These are phyloP conservation scores for Mortierella sp. DNA, from an alignment of 371 early-diverging fungal genomes.

Conservation along the genomic window DNA sequence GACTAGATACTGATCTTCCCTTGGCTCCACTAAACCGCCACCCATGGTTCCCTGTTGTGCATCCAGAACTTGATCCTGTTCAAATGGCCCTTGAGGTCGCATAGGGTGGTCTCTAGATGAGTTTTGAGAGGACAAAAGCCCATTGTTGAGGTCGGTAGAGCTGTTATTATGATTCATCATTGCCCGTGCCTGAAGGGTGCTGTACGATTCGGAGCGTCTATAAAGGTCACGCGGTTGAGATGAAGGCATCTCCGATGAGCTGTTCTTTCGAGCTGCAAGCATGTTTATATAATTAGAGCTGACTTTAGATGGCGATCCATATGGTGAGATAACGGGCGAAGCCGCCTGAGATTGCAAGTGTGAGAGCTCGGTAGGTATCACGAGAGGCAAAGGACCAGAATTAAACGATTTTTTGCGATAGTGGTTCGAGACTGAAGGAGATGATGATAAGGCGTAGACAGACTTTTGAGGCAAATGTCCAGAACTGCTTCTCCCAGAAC, in stretches of 20 bases:
- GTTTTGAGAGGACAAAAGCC: slow-evolving; percentile 4
- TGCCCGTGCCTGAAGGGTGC: slow-evolving; percentile 37
- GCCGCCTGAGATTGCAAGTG: slow-evolving; percentile 16
- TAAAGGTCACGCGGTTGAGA: slow-evolving; percentile 31
- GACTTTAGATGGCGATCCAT: slow-evolving; percentile 44
- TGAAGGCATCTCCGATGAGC: slow-evolving; percentile 15
- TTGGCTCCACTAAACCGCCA: not conserved
- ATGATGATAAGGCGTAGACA: slow-evolving; percentile 11
- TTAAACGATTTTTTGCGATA: slow-evolving; percentile 43
- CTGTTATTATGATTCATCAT: slow-evolving; percentile 30
- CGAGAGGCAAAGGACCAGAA: slow-evolving; percentile 33
- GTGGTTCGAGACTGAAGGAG: slow-evolving; percentile 20
- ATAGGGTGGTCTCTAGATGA: slow-evolving; percentile 28
- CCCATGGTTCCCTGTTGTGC: not conserved
- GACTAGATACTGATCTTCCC: slow-evolving; percentile 15
- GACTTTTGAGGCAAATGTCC: slow-evolving; percentile 22
- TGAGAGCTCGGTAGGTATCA: slow-evolving; percentile 25
- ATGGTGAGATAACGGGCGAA: slow-evolving; percentile 33
- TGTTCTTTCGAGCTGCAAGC: slow-evolving; percentile 32
- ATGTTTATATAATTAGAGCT: slow-evolving; percentile 30
- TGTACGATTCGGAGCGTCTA: slow-evolving; percentile 48
- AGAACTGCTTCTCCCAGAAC: slow-evolving; percentile 41
- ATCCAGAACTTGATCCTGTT: slow-evolving; percentile 11
- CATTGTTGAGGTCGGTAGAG: slow-evolving; percentile 17
- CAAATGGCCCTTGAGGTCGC: slow-evolving; percentile 13